Percentiles rank a stretch among this genome's conserved stretches.
phyloP scores from a whole-genome alignment of 2,329 filamentous ascomycete genomes.

The Colletotrichum chlorophyti region DNA sequence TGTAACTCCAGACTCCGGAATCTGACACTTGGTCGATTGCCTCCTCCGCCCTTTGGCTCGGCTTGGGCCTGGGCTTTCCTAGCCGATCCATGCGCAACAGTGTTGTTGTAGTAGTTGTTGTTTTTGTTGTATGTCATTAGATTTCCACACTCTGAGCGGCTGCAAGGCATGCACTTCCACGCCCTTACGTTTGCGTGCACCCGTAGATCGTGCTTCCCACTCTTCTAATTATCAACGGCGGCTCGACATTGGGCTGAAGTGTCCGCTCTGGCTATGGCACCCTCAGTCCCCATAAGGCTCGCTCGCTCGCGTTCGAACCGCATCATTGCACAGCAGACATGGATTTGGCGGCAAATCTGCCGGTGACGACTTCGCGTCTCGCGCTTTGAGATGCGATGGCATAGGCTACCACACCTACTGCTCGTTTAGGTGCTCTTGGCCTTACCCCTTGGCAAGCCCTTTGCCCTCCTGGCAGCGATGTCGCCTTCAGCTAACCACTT shows the following conservation, averaged over 20 bases:
- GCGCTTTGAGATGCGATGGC: neutral
- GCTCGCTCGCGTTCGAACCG: neutral
- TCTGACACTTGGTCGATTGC: conserved; percentile 5
- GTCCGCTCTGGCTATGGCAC: too few relatives aligned
- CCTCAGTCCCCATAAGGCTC: too few relatives aligned
- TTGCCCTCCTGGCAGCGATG: conserved; percentile 62
- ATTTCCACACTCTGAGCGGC: too few relatives aligned
- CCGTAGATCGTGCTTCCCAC: neutral
- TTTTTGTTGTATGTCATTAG: too few relatives aligned
- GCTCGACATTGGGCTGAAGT: neutral
- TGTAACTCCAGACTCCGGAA: conserved; percentile 20
- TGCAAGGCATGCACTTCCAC: neutral
- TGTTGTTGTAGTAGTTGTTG: neutral
- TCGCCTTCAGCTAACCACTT: conserved; percentile 95
- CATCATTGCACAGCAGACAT: neutral
- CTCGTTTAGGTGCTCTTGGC: conserved; percentile 12
- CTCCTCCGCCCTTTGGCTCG: neutral
- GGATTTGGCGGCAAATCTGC: neutral
- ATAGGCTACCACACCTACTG: neutral
- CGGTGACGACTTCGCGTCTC: neutral
- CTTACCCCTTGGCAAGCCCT: conserved; percentile 59
- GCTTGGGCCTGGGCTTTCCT: neutral
- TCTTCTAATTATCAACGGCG: neutral
- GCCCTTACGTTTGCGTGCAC: neutral
- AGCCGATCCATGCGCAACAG: conserved; percentile 12